These are phyloP conservation scores for Aspergillus spinulosporus DNA, from an alignment of 2,329 filamentous ascomycete species.

Conservation along the genomic window DNA sequence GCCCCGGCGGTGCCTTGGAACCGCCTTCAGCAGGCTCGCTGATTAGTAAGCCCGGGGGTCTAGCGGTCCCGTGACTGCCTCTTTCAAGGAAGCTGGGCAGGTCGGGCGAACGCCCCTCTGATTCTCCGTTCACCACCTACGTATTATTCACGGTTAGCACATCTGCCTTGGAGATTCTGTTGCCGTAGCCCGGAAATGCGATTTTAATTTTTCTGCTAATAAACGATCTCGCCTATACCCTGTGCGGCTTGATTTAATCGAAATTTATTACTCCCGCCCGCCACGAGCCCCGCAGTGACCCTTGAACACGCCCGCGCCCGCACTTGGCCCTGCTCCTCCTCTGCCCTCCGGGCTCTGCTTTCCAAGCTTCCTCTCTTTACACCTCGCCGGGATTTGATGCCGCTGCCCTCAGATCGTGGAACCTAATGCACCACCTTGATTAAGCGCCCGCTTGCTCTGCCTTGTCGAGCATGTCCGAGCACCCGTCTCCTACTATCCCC, in stretches of 20 bases:
- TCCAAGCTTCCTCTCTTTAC: background rate
- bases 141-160: too few relatives aligned
- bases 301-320: background rate
- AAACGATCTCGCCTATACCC: background rate
- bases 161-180: too few relatives aligned
- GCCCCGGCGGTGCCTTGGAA: background rate
- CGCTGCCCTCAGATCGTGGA: background rate
- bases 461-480: conserved; percentile 1
- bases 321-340: background rate
- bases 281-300: background rate
- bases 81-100: background rate
- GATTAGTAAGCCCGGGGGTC: background rate
- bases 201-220: background rate
- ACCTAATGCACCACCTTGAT: background rate
- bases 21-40: too few relatives aligned
- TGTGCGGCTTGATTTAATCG: background rate
- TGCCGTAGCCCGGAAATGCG: background rate
- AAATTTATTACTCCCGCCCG: background rate
- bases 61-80: background rate
- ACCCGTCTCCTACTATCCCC: background rate
- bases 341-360: background rate
- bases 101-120: background rate
- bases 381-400: background rate
- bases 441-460: background rate
- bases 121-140: background rate